A percentile compares a stretch with the other conserved stretches of the same genome.
These are phyloP conservation scores for Adansonia grandidieri DNA, from an alignment of 441 rosid genomes.

Conservation along the genomic window DNA sequence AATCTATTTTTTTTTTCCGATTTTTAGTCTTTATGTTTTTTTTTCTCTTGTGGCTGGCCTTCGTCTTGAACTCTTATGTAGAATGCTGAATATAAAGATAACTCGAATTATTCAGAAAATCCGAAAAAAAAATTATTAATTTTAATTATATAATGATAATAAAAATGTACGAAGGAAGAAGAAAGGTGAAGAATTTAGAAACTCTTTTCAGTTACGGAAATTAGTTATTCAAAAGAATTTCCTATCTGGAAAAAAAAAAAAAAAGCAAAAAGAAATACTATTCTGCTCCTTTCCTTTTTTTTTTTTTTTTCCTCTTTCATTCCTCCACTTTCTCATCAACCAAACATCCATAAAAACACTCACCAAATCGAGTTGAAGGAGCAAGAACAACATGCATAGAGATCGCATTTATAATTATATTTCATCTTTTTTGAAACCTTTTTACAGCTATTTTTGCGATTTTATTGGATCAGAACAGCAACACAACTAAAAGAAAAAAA, in stretches of 20 bases:
- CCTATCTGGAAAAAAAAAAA: background rate
- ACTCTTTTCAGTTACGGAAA: slow-evolving; percentile 2
- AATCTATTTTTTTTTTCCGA: background rate
- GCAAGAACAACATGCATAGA: background rate
- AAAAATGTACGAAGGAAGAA: background rate
- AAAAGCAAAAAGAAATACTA: background rate
- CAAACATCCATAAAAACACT: background rate
- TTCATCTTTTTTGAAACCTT: background rate
- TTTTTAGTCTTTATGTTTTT: background rate
- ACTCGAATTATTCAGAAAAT: background rate
- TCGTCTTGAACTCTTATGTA: background rate
- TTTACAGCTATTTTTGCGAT: background rate
- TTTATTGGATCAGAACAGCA: slow-evolving; percentile 5
- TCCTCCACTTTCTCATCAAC: background rate
- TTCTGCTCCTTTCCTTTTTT: background rate
- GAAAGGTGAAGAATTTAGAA: background rate
- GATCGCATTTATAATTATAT: background rate
- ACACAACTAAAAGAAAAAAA: background rate
- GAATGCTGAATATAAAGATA: background rate
- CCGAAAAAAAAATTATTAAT: background rate
- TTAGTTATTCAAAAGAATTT: background rate
- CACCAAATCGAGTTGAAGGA: background rate
- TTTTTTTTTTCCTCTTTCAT: background rate
- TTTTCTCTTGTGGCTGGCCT: background rate
- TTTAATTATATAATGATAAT: background rate